Evolutionary conservation across 2,329 filamentous ascomycete genomes (phyloP).

Genomic region (Botryosphaeria agaves): DNA sequence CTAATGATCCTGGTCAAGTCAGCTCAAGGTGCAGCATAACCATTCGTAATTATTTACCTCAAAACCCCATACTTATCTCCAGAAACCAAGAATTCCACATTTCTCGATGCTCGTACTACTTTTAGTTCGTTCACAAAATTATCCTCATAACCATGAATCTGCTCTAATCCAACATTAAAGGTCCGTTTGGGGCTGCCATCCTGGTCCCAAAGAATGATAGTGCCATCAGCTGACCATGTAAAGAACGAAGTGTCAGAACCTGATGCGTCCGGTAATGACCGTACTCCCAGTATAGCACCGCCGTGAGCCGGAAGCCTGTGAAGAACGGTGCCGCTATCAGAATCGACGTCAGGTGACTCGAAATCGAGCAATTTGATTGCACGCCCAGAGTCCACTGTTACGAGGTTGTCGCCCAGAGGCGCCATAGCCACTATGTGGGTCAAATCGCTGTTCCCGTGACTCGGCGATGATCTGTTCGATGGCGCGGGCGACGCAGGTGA

Average conservation of each 20-base stretch:
- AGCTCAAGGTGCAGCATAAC: neutral
- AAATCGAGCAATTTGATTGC: conserved; percentile 3
- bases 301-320: conserved; percentile 37
- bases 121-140: conserved; percentile 38
- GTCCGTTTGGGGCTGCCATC: conserved; percentile 51
- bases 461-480: neutral
- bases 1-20: conserved; percentile 39
- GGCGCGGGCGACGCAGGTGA: conserved; percentile 18
- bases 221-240: conserved; percentile 74
- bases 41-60: no score
- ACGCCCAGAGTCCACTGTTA: conserved; percentile 10
- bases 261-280: conserved; percentile 43
- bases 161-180: conserved; percentile 53
- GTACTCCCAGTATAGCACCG: conserved; percentile 51
- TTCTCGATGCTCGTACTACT: conserved; percentile 38
- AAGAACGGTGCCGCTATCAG: conserved; percentile 6
- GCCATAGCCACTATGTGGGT: conserved; percentile 18
- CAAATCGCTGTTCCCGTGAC: neutral
- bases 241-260: conserved; percentile 54
- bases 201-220: conserved; percentile 65
- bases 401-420: conserved; percentile 15
- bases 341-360: conserved; percentile 6
- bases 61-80: conserved; percentile 81
- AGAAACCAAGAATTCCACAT: conserved; percentile 52
- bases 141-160: conserved; percentile 26